phyloP scores from a whole-genome alignment of 2,329 filamentous ascomycete genomes.

The Botrytis fragariae region DNA sequence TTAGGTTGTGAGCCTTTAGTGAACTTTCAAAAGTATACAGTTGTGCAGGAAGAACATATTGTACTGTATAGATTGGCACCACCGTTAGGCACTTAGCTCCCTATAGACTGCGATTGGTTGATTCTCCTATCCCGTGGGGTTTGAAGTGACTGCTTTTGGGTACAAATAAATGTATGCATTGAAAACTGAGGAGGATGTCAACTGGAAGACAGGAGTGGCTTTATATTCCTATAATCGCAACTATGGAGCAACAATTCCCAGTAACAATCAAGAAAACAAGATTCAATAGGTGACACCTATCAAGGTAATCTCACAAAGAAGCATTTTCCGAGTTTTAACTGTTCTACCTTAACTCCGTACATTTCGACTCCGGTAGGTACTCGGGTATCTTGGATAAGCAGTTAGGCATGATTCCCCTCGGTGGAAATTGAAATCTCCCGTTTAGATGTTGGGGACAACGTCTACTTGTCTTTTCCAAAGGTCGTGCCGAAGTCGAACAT shows the following conservation, averaged over 20 bases:
- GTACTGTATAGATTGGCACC: no score
- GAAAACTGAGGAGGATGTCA: background rate
- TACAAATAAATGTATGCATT: background rate
- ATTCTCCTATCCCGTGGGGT: background rate
- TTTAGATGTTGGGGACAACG: no score
- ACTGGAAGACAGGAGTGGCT: background rate
- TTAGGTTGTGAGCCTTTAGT: no score
- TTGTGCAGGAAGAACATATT: background rate
- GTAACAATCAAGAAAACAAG: no score
- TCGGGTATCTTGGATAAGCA: no score
- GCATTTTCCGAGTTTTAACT: background rate
- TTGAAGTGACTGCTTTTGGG: background rate
- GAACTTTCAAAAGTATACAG: background rate
- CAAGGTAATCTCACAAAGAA: background rate
- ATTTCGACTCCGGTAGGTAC: background rate
- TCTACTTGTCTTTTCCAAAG: no score
- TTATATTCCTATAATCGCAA: background rate
- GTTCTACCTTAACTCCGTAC: background rate
- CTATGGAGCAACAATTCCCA: background rate
- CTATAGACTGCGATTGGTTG: background rate
- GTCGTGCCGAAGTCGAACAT: no score
- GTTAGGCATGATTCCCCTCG: no score
- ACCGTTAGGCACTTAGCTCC: no score
- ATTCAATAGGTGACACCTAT: no score
- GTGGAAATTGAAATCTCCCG: no score